Conservation (phyloP, 2,329 filamentous ascomycete genomes). For the Aspergillus sp. region DNA sequence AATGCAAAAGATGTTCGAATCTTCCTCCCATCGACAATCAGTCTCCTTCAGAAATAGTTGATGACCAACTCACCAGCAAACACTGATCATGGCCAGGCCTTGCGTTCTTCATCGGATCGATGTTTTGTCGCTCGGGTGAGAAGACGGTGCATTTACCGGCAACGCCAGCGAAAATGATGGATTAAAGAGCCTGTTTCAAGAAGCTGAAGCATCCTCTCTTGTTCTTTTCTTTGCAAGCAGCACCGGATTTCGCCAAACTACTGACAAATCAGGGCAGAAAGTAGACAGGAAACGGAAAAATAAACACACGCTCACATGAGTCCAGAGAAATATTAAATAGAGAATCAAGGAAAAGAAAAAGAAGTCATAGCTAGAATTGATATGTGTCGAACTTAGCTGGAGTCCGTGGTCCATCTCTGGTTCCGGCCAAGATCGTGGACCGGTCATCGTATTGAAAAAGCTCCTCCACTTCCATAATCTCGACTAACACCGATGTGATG, state of each 20-base stretch:
- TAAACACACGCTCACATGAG: neutral
- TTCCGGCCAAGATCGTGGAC: neutral
- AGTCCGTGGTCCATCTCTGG: constrained; percentile 17
- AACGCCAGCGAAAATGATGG: neutral
- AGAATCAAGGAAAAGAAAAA: constrained; percentile 14
- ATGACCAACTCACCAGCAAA: constrained; percentile 20
- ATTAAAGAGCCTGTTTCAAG: neutral
- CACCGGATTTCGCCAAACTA: constrained; percentile 22
- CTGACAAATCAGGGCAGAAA: constrained; percentile 29
- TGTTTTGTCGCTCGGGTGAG: neutral
- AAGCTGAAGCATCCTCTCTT: constrained; percentile 1
- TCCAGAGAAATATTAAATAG: constrained; percentile 2
- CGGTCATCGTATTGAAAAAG: neutral
- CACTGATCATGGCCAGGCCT: constrained; percentile 4
- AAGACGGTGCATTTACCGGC: neutral
- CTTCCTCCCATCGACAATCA: constrained; percentile 1
- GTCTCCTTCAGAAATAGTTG: constrained; percentile 15
- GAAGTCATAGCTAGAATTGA: constrained; percentile 24
- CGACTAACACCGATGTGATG: neutral
- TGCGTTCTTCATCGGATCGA: neutral
- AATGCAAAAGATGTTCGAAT: neutral
- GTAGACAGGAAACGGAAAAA: constrained; percentile 12
- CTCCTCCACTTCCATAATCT: neutral
- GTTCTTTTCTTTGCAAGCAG: constrained; percentile 7
- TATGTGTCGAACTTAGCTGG: constrained; percentile 35